phyloP scores from a whole-genome alignment of 495 filamentous ascomycete species.

The Trichoderma parareesei region DNA sequence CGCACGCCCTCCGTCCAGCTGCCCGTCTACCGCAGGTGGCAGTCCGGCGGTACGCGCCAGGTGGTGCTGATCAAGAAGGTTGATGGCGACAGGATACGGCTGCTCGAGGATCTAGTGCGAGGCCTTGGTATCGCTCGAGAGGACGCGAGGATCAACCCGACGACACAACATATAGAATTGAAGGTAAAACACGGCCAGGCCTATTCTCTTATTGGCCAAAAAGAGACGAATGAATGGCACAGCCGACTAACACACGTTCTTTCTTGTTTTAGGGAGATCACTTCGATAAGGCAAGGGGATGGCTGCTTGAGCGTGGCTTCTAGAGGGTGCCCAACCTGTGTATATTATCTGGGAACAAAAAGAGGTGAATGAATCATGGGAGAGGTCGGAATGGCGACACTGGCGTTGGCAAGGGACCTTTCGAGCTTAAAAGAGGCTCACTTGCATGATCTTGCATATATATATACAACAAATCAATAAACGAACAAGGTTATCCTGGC shows the following conservation, averaged over 20 bases:
- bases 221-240: background rate
- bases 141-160: conserved; percentile 40
- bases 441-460: conserved; percentile 6
- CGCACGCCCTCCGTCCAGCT: conserved; percentile 64
- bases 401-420: background rate
- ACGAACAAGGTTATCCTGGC: background rate
- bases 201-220: background rate
- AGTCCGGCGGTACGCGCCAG: conserved; percentile 69
- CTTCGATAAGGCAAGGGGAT: conserved; percentile 1
- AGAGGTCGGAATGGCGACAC: background rate
- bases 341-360: background rate
- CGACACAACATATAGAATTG: conserved; percentile 50
- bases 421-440: background rate
- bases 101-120: conserved; percentile 38
- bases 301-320: conserved; percentile 13
- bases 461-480: conserved; percentile 11
- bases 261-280: conserved; percentile 6
- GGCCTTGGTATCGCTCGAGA: conserved; percentile 16
- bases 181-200: conserved; percentile 29
- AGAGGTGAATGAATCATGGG: background rate
- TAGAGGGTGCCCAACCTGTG: background rate
- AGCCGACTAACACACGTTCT: background rate
- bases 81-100: conserved; percentile 55
- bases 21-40: conserved; percentile 68
- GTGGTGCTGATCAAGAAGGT: conserved; percentile 70